Base-by-base conservation (phyloP, 441 rosid species). In the Monsonia emarginata region DNA sequence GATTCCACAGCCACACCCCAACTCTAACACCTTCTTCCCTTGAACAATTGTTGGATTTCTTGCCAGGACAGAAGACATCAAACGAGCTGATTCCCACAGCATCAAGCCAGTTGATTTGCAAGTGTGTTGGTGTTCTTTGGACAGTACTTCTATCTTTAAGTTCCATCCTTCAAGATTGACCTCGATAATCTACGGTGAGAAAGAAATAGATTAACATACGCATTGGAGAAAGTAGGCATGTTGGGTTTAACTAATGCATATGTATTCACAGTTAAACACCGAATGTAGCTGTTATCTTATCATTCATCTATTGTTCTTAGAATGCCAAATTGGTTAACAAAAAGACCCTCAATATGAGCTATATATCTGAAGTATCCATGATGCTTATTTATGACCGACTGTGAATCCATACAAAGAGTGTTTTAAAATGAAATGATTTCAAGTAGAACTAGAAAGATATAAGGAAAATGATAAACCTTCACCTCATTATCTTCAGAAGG, bases 11-110 rank as follows among this genome's bases (percentile, higher is more conserved):
- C 96, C 96, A 54, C 91, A 85, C 4, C 97, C 97, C 66, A 90
- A 69, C 78, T 93, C 98, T 64, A 88, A 73, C 52, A 93, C 86
- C 66, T 77, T 75, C 75, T 84, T 88, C 21, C 88, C 86, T 2
- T 83, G 76, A 25, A 93, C 87, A 50, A 90, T 88, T 66, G 68
- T 69, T 25, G 85, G 95, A 74, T 88, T 93, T 79, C 80, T 77
- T 13, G 82, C 96, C 9, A 93, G 84, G 73, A 93, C 73, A 65
- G 79, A 80, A 69, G 95, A 86, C 95, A 90, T 88, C 78, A 90
- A 70, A 65, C 77, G 83, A 80, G 98, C 97, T 22, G 98, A 92
- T 81, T 92, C 98, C 98, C 98, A 92, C 13, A 92, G 83, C 95
- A 93, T 93, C 74, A 92, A 65, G 58, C 97, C 98, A 19, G 96